Evolutionary conservation across 2,329 filamentous ascomycete genomes (phyloP), one percentile per base, ranked within the genome.

Genomic region (Aspergillus bombycis): DNA sequence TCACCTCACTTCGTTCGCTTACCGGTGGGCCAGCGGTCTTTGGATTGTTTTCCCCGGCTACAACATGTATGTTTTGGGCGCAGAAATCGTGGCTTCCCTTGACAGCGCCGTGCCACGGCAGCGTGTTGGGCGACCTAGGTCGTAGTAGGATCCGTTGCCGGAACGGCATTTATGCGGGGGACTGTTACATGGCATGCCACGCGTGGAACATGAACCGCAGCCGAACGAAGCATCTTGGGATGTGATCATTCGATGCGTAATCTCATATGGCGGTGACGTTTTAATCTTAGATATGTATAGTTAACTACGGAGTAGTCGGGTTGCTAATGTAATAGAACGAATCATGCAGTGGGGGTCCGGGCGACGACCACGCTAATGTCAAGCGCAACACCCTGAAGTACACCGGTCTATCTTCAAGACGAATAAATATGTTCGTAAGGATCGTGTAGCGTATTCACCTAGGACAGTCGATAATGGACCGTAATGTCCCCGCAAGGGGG

Each of bases 41-140:
- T 91, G 89, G 89, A 77, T 91, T 63, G 69, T 89, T 12, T 81
- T 91, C 50, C 88, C 89, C 1, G 71, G 78, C 0, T 90, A 90
- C 68, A 88, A 89, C 77, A 82, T 84, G 19, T 86, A 88, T 70
- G 77, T 85, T 10, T 85, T 89, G 62, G 86, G 85, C 10, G 73
- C 74, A 45, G 89, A 91, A 71, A 88, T 91, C 45, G 61, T 89
- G n/a, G 78, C 85, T 64, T 86, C 84, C 1, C 79, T 90, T 28
- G 82, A 84, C 50, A 70, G 69, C 46, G 67, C 73, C 30, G 66
- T 66, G n/a, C 67, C 74, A 14, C 72, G 70, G 10, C 67, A 66
- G 41, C 71, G 69, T 55, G 64, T 58, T 32, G 65, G 64, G 30
- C 70, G 75, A 46, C 67, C 74, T 12, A 78, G 76, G 63, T 69